Base-by-base conservation (phyloP, 768 basidiomycete species). In the Trametes gibbosa region DNA sequence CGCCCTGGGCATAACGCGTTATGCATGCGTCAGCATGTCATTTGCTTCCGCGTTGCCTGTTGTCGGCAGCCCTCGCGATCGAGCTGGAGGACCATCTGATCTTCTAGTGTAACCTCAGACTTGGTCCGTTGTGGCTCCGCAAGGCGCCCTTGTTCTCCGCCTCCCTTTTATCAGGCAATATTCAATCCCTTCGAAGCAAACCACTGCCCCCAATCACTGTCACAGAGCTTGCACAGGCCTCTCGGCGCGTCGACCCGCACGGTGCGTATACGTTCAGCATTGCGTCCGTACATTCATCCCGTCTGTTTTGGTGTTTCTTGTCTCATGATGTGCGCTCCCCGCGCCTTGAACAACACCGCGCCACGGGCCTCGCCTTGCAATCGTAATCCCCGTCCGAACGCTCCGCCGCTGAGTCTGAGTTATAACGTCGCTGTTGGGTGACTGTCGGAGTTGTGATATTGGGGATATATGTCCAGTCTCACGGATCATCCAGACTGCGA, bases 381-480 rank as follows among this genome's bases (percentile, higher is more conserved):
- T 52, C 49, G 51, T 48, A 40, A 58, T 53, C 48, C 56, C 61
- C 56, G 61, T 56, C 48, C 48, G 21, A 51, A 37, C 53, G 50
- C 58, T 57, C 59, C 59, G 65, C 62, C 62, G 65, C 65, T 66
- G 65, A 66, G 65, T 66, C 29, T 32, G 29, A 32, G 29, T 32
- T 32, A 32, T 66, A 45, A 47, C 59, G 62, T 61, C 62, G 62
- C 64, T 59, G 58, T 60, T 63, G 58, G 52, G 52, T 53, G 37
- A 43, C 39, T 51, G 65, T 66, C 65, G 65, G 65, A 66, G 65
- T 66, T 66, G 53, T 50, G 53, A 63, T n/a, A n/a, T 61, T 52
- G 27, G 41, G 35, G 46, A 53, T 59, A 63, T 59, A 63, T 61
- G 62, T 47, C 49, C 59, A 35, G 55, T 48, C 45, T 48, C 55